A percentile compares a stretch with the other conserved stretches of the same genome.
These are phyloP conservation scores for Corrigiola litoralis DNA, from an alignment of 179 eudicot species.

Conservation along the genomic window DNA sequence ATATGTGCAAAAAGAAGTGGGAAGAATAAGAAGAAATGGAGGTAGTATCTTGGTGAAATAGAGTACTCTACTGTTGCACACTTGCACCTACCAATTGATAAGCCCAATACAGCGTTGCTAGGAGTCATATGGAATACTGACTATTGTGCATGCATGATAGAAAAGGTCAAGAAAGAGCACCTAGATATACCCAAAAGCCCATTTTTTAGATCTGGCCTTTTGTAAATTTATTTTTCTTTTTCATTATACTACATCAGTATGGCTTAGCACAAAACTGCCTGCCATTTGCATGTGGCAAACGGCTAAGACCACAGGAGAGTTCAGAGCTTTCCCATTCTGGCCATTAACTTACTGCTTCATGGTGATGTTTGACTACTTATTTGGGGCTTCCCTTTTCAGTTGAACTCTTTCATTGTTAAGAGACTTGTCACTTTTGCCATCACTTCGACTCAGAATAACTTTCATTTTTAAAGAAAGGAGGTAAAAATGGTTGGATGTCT, in stretches of 20 bases:
- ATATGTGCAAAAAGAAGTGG: no score
- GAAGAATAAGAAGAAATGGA: neutral
- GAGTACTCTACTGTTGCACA: no score
- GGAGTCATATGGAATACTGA: neutral
- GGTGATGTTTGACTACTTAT: constrained; percentile 19
- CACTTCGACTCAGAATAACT: neutral
- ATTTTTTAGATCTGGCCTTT: constrained; percentile 7
- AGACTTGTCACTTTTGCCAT: neutral
- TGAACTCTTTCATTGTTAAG: neutral
- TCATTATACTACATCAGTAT: neutral
- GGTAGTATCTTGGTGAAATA: no score
- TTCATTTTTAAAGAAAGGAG: neutral
- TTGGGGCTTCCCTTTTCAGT: neutral
- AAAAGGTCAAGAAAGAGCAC: neutral
- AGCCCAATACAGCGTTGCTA: neutral
- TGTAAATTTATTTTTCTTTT: neutral
- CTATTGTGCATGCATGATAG: constrained; percentile 2
- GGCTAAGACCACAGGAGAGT: constrained; percentile 17
- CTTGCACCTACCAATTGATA: constrained; percentile 2
- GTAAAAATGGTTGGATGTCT: neutral
- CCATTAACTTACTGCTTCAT: constrained; percentile 12
- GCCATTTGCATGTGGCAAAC: constrained; percentile 43
- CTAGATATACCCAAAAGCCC: constrained; percentile 1
- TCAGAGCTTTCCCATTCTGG: constrained; percentile 20
- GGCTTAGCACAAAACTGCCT: neutral